A percentile compares a stretch with the other conserved stretches of the same genome.
Conservation (phyloP, 2,329 filamentous ascomycete species). For the Pezicula carpinea region DNA sequence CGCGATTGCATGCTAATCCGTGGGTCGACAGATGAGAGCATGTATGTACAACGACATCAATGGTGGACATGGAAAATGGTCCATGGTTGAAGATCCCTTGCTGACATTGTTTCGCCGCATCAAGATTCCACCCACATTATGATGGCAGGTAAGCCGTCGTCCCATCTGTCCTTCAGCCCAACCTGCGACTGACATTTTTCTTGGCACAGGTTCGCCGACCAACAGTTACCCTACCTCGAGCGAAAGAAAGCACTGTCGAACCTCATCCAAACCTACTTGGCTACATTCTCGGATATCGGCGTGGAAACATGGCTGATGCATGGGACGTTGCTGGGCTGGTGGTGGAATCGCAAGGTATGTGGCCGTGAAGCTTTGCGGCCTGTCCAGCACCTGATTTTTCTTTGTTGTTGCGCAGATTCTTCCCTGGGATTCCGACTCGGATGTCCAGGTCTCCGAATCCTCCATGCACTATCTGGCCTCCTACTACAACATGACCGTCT, state of each 20-base stretch:
- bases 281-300: constrained; percentile 57
- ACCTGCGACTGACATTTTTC: not conserved
- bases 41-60: constrained; percentile 18
- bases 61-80: not conserved
- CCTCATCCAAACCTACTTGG: constrained; percentile 71
- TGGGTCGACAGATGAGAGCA: constrained; percentile 21
- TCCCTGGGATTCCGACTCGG: constrained; percentile 80
- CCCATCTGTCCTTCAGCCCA: not conserved
- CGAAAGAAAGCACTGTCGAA: constrained; percentile 53
- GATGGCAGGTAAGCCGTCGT: constrained; percentile 28
- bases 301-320: constrained; percentile 58
- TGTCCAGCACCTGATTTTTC: constrained; percentile 3
- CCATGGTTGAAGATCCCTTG: not conserved
- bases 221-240: constrained; percentile 37
- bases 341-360: constrained; percentile 61
- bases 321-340: constrained; percentile 81
- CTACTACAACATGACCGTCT: constrained; percentile 39
- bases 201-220: constrained; percentile 30
- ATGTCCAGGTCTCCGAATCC: constrained; percentile 47
- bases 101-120: constrained; percentile 8
- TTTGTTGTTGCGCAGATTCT: constrained; percentile 63
- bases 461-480: constrained; percentile 49
- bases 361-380: not conserved
- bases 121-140: constrained; percentile 34
- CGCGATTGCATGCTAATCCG: constrained; percentile 11